Conservation (phyloP, 768 basidiomycete species). For the Pleurotus cornucopiae region DNA sequence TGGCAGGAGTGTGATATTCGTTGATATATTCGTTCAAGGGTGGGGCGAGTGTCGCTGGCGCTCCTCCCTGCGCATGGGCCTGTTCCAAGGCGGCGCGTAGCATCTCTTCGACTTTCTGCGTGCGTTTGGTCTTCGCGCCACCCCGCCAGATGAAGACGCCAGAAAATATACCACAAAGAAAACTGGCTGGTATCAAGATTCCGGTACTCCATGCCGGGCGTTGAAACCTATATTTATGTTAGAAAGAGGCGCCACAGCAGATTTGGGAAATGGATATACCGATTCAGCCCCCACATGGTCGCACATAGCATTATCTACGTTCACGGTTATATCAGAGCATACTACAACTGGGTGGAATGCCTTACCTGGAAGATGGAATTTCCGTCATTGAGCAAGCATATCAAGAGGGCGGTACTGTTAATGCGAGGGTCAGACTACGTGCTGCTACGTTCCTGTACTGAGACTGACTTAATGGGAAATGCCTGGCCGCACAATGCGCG, state of each 20-base stretch:
- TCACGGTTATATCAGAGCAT: slow-evolving; percentile 1
- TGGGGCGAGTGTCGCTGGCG: not conserved
- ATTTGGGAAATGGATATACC: slow-evolving; percentile 28
- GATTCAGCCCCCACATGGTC: slow-evolving; percentile 78
- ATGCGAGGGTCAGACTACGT: slow-evolving; percentile 3
- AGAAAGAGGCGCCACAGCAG: not conserved
- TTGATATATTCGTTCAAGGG: not conserved
- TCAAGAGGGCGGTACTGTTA: slow-evolving; percentile 60
- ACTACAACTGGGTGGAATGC: not conserved
- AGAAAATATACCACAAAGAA: slow-evolving; percentile 73
- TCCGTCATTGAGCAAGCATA: slow-evolving; percentile 67
- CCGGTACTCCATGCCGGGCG: slow-evolving; percentile 71
- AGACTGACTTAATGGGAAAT: slow-evolving; percentile 59
- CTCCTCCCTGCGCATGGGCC: not conserved
- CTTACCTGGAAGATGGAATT: slow-evolving; percentile 78
- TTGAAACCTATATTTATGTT: slow-evolving; percentile 36
- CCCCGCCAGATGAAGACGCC: slow-evolving; percentile 75
- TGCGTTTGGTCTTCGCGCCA: slow-evolving; percentile 63
- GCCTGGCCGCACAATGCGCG: slow-evolving; percentile 36
- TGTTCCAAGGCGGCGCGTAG: slow-evolving; percentile 43
- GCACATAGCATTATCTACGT: slow-evolving; percentile 60
- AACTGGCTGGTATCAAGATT: slow-evolving; percentile 65
- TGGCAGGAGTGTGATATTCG: not conserved
- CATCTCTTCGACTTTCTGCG: slow-evolving; percentile 57
- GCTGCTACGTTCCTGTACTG: not conserved